A percentile compares a stretch with the other conserved stretches of the same genome.
Evolutionary conservation across 768 basidiomycete species (phyloP).

Genomic region (Scleroderma bovista): DNA sequence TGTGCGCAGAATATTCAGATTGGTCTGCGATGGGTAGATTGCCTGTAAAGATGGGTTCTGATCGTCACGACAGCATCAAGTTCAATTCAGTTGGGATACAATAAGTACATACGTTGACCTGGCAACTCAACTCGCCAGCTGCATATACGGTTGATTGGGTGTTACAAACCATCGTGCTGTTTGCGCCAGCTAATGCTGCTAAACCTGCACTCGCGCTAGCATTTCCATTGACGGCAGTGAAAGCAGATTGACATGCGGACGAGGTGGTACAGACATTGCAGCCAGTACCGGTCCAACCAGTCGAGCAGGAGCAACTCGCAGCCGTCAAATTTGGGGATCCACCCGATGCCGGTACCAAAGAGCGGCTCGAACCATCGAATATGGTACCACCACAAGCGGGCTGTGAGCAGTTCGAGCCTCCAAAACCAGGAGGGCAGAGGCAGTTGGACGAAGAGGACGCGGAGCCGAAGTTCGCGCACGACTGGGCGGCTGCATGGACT

Average conservation of each 20-base stretch:
- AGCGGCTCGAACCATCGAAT: constrained; percentile 62
- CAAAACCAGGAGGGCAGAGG: constrained; percentile 78
- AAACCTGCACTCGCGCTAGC: constrained; percentile 27
- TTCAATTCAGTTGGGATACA: neutral
- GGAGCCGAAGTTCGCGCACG: constrained; percentile 22
- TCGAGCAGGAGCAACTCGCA: constrained; percentile 61
- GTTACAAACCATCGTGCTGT: constrained; percentile 73
- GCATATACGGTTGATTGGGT: constrained; percentile 66
- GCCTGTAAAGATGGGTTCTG: constrained; percentile 83
- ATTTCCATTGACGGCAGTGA: constrained; percentile 36
- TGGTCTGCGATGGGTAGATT: constrained; percentile 64
- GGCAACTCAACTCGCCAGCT: constrained; percentile 79
- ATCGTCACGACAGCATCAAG: constrained; percentile 1
- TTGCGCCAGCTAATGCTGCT: constrained; percentile 32
- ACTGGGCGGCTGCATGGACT: constrained; percentile 16
- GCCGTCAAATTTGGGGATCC: constrained; percentile 61
- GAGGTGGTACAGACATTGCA: constrained; percentile 76
- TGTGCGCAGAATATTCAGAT: constrained; percentile 75
- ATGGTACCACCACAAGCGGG: constrained; percentile 79
- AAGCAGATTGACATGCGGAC: constrained; percentile 64
- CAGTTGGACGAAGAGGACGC: constrained; percentile 35
- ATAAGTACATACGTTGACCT: constrained; percentile 59
- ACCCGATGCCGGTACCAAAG: constrained; percentile 35
- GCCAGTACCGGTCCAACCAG: constrained; percentile 71
- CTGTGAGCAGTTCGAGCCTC: constrained; percentile 61